These are phyloP conservation scores for Trypanosoma brucei DNA, from an alignment of 208 protist genomes.

Conservation along the genomic window DNA sequence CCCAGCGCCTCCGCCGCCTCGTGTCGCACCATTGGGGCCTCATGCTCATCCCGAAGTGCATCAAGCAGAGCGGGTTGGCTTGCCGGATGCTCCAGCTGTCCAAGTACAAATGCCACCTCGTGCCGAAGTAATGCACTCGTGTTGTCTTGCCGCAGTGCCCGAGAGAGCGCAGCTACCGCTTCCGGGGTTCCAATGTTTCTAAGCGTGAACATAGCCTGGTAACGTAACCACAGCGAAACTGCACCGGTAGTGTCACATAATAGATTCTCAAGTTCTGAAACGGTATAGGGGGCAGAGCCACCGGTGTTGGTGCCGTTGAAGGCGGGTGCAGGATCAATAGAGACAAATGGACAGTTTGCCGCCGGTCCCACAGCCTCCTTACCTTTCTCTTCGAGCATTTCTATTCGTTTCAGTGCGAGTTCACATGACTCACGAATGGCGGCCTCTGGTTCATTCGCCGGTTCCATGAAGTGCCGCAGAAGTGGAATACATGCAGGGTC, in stretches of 20 bases:
- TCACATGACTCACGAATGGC: conserved; percentile 94
- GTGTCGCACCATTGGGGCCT: conserved; percentile 96
- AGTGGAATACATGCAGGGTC: conserved; percentile 33
- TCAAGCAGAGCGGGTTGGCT: conserved; percentile 64
- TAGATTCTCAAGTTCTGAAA: conserved; percentile 56
- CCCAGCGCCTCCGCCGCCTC: conserved; percentile 97
- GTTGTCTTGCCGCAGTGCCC: conserved; percentile 83
- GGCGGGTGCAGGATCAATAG: conserved; percentile 91
- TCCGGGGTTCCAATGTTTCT: conserved; percentile 78
- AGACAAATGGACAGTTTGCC: conserved; percentile 67
- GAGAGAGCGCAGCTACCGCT: conserved; percentile 74
- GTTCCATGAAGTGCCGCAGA: conserved; percentile 44
- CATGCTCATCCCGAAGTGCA: conserved; percentile 68
- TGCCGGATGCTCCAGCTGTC: conserved; percentile 91
- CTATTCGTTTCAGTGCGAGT: conserved; percentile 83
- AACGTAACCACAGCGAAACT: conserved; percentile 89
- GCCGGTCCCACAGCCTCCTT: conserved; percentile 45
- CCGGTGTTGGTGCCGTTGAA: conserved; percentile 31
- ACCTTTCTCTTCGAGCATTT: conserved; percentile 48
- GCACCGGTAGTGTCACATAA: conserved; percentile 61
- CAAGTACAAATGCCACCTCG: conserved; percentile 97
- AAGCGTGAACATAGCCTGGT: conserved; percentile 96
- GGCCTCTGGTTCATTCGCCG: conserved; percentile 42
- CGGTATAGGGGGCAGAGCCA: conserved; percentile 28
- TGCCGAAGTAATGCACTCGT: conserved; percentile 93